phyloP scores from a whole-genome alignment of 805 yeast genomes.

The Nakazawaea populi region DNA sequence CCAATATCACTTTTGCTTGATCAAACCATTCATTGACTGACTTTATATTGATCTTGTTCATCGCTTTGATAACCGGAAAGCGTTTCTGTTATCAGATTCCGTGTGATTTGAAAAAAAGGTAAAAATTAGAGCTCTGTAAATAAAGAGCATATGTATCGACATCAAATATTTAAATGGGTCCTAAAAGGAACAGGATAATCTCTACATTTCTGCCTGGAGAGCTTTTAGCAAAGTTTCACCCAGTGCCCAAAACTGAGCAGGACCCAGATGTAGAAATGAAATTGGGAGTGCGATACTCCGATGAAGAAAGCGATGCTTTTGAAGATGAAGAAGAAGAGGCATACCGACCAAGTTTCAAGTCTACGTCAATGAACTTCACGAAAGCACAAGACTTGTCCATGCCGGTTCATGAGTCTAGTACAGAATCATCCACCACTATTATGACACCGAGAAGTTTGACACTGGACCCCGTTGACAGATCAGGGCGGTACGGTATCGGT shows the following conservation, averaged over 20 bases:
- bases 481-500: conserved; percentile 69
- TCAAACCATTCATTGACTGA: conserved; percentile 2
- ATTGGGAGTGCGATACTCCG: conserved; percentile 5
- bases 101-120: not conserved
- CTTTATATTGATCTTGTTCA: conserved; percentile 2
- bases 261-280: not conserved
- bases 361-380: conserved; percentile 1
- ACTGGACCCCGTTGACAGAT: conserved; percentile 8
- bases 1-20: conserved; percentile 4
- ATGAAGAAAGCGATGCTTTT: conserved; percentile 23
- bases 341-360: conserved; percentile 26
- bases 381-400: not conserved
- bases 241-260: not conserved
- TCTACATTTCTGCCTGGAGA: conserved; percentile 5
- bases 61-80: not conserved
- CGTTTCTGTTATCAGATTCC: too few species aligned
- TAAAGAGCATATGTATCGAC: not conserved
- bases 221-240: not conserved
- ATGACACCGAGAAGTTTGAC: not conserved
- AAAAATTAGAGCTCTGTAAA: not conserved
- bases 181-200: conserved; percentile 1
- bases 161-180: not conserved
- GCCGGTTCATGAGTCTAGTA: not conserved
- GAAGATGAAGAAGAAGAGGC: conserved; percentile 14
- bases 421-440: not conserved